phyloP scores from a whole-genome alignment of 2,329 filamentous ascomycete species.

The Corynespora cassiicola region DNA sequence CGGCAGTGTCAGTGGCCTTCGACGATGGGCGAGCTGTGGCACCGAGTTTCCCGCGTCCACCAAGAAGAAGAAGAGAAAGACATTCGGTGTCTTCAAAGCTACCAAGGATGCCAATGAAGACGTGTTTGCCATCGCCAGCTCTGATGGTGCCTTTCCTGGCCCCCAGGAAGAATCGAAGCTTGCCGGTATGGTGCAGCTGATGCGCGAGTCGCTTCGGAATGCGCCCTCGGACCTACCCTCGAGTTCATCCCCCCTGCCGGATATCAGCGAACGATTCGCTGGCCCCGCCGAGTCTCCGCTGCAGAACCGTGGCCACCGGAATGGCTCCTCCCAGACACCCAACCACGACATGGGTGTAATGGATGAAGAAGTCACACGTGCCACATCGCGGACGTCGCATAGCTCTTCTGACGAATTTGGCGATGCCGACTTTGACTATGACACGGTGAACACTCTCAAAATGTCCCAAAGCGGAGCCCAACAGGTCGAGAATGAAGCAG shows the following conservation, averaged over 20 bases:
- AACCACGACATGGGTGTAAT: slow-evolving; percentile 2
- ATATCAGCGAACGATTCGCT: slow-evolving; percentile 24
- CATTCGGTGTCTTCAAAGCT: slow-evolving; percentile 38
- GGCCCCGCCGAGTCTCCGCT: slow-evolving; percentile 36
- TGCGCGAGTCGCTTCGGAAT: slow-evolving; percentile 52
- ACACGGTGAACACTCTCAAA: slow-evolving; percentile 40
- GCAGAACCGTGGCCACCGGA: slow-evolving; percentile 28
- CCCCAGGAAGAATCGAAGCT: slow-evolving; percentile 34
- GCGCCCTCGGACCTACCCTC: slow-evolving; percentile 45
- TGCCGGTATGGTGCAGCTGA: slow-evolving; percentile 48
- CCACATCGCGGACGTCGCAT: slow-evolving; percentile 13
- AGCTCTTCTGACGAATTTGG: slow-evolving; percentile 44
- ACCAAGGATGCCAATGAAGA: slow-evolving; percentile 33
- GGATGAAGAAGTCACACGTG: slow-evolving; percentile 5
- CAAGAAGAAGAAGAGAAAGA: slow-evolving; percentile 53
- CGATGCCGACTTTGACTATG: slow-evolving; percentile 41
- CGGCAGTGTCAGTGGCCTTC: slow-evolving; percentile 54
- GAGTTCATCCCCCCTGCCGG: slow-evolving; percentile 56
- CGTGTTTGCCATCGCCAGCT: slow-evolving; percentile 37
- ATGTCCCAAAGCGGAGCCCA: slow-evolving; percentile 17
- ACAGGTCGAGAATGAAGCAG: slow-evolving; percentile 8
- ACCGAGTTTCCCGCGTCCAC: slow-evolving; percentile 54
- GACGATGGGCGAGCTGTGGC: slow-evolving; percentile 59
- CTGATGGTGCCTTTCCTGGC: slow-evolving; percentile 34
- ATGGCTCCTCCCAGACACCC: slow-evolving; percentile 8